Conservation (phyloP, 1,284 basidiomycete species). For the Ceratobasidium sp. region DNA sequence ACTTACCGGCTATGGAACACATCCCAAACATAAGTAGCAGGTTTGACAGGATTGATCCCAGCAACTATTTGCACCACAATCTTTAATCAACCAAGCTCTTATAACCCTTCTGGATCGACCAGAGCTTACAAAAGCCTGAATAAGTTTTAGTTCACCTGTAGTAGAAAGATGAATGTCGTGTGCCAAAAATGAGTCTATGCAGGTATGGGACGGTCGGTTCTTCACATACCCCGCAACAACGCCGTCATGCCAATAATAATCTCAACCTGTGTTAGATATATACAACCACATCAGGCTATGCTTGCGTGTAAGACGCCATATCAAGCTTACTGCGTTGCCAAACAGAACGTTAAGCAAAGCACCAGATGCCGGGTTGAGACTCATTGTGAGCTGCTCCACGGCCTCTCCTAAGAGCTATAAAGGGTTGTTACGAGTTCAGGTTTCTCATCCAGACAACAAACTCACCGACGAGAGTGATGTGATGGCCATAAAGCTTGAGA, state of each 20-base stretch:
- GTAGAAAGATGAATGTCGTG: slow-evolving; percentile 27
- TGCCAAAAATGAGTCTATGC: slow-evolving; percentile 8
- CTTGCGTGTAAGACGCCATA: too few relatives aligned
- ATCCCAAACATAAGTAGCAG: slow-evolving; percentile 89
- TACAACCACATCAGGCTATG: too few relatives aligned
- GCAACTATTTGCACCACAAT: slow-evolving; percentile 65
- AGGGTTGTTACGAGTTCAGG: slow-evolving; percentile 3
- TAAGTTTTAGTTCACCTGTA: slow-evolving; percentile 82
- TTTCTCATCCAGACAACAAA: slow-evolving; percentile 44
- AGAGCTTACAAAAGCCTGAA: slow-evolving; percentile 82
- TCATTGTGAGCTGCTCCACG: slow-evolving; percentile 87
- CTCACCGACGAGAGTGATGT: slow-evolving; percentile 86
- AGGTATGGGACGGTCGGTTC: background rate
- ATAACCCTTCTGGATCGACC: background rate
- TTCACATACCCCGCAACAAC: slow-evolving; percentile 75
- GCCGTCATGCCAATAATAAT: slow-evolving; percentile 92
- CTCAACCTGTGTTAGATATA: slow-evolving; percentile 63
- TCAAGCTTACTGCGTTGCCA: slow-evolving; percentile 70
- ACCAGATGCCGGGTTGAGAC: slow-evolving; percentile 85
- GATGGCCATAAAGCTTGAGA: slow-evolving; percentile 88
- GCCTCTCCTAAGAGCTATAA: slow-evolving; percentile 82
- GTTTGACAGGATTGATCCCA: slow-evolving; percentile 91
- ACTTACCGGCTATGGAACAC: slow-evolving; percentile 82
- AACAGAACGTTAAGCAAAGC: slow-evolving; percentile 90
- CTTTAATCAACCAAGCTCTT: slow-evolving; percentile 38